A percentile compares a stretch with the other conserved stretches of the same genome.
phyloP scores from a whole-genome alignment of 306 rosid species.

The Oxytropis ochrocephala region DNA sequence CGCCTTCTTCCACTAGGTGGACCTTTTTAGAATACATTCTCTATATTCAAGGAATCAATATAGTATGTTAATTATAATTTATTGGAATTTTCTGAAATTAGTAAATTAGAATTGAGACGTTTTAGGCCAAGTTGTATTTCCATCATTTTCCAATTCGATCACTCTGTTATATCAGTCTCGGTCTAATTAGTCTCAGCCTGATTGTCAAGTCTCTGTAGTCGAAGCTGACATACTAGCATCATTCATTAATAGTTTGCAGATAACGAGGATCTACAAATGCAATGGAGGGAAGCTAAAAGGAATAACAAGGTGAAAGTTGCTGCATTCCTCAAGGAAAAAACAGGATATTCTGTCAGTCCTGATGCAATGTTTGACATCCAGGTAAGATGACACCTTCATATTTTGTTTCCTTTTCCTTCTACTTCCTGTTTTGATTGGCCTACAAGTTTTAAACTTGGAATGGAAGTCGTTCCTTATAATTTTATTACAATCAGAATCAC shows the following conservation, averaged over 20 bases:
- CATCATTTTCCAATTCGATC: background rate
- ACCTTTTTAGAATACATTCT: background rate
- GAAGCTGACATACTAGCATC: conserved; percentile 24
- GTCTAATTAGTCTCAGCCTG: conserved; percentile 10
- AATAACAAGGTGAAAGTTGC: conserved; percentile 79
- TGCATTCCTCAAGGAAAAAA: conserved; percentile 62
- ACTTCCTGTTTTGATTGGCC: background rate
- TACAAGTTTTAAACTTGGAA: conserved; percentile 1
- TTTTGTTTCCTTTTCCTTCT: background rate
- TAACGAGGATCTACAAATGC: conserved; percentile 71
- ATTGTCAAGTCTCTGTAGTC: conserved; percentile 10
- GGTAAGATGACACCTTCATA: conserved; percentile 41
- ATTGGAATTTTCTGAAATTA: background rate
- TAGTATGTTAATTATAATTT: background rate
- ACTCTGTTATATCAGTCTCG: conserved; percentile 13
- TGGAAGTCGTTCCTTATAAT: conserved; percentile 3
- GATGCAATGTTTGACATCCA: conserved; percentile 95
- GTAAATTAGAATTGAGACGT: background rate
- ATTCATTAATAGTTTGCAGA: conserved; percentile 58
- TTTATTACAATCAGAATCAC: background rate
- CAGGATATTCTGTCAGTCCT: conserved; percentile 87
- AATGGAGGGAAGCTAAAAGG: conserved; percentile 84
- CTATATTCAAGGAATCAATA: conserved; percentile 11
- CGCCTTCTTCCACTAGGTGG: background rate
- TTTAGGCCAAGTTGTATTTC: background rate